phyloP scores from a whole-genome alignment of 352 stramenopile genomes.

The Phytophthora ramorum region DNA sequence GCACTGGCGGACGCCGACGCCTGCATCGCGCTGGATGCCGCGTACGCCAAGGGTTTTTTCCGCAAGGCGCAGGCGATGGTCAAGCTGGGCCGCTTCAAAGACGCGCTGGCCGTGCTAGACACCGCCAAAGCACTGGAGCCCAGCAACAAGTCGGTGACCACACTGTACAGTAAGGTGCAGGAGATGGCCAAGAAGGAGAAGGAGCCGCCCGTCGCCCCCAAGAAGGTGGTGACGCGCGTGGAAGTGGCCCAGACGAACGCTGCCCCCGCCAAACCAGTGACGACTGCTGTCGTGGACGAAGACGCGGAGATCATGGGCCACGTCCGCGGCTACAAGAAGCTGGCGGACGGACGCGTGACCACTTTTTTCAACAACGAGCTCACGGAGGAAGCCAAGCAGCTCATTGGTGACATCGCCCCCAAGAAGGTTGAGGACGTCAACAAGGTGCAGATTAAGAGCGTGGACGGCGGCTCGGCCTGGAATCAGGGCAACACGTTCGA shows the following conservation, averaged over 20 bases:
- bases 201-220: conserved; percentile 38
- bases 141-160: conserved; percentile 74
- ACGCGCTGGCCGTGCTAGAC: conserved; percentile 71
- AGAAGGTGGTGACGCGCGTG: conserved; percentile 70
- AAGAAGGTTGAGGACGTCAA: conserved; percentile 83
- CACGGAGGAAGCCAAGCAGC: conserved; percentile 95
- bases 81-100: conserved; percentile 72
- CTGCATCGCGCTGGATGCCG: conserved; percentile 60
- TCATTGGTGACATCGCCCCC: conserved; percentile 97
- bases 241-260: conserved; percentile 42
- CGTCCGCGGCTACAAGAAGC: conserved; percentile 96
- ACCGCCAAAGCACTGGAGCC: conserved; percentile 68
- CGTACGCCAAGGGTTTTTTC: conserved; percentile 88
- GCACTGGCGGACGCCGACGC: conserved; percentile 77
- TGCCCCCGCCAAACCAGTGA: conserved; percentile 10
- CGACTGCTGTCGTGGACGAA: conserved; percentile 50
- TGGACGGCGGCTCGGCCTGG: conserved; percentile 90
- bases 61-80: conserved; percentile 82
- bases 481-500: conserved; percentile 96
- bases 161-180: conserved; percentile 68
- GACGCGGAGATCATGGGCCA: conserved; percentile 67
- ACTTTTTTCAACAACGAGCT: conserved; percentile 99
- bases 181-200: conserved; percentile 70
- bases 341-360: conserved; percentile 96
- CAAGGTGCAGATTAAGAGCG: conserved; percentile 84